Base-by-base conservation (phyloP, 495 filamentous ascomycete species). In the Penicillium dipodomyicola region DNA sequence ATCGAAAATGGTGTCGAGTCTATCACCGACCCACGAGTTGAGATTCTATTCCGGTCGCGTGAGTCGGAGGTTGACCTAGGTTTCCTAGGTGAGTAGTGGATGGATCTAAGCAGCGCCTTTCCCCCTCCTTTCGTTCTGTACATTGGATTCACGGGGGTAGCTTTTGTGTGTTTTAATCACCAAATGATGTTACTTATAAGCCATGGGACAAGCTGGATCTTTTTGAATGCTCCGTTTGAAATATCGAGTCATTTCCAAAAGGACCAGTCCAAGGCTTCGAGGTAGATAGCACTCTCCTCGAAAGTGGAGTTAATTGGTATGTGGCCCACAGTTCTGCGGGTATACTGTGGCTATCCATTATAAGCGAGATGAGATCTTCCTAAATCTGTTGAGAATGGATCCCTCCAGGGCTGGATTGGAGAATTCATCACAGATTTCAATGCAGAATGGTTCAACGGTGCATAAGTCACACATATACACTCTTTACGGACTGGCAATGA, bases 31-130 rank as follows among this genome's bases (percentile, higher is more conserved):
- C 69, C 62, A 33, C 65, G 50, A 2, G 57, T 72, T n/a, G 62
- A 66, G 54, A 27, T 75, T 44, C 45, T 74, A 43, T 69, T 69
- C 49, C 62, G 64, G 42, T 63, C 64, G 7, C 48, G 69, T 9
- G 43, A 63, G 55, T 61, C 67, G 11, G 72, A 67, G 33, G 49
- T 73, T 29, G 65, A 72, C 39, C 56, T 75, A 27, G 29, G 53
- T 9, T 40, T 35, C 29, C 50, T 72, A n/a, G 68, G 67, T 8
- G 67, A 64, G 56, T 62, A 37, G 30, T 37, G 23, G n/a, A 9
- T 27, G 14, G 22, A 12, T 19, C 19, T 15, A 32, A 9, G 8
- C 1, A 23, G 32, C 22, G 22, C 2, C 1, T 1, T 44, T n/a
- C 5, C 17, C 11, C 19, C 1, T 19, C 3, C 12, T 25, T 35